phyloP scores from a whole-genome alignment of 2,329 filamentous ascomycete species.

The Cylindrodendrum hubeiense region DNA sequence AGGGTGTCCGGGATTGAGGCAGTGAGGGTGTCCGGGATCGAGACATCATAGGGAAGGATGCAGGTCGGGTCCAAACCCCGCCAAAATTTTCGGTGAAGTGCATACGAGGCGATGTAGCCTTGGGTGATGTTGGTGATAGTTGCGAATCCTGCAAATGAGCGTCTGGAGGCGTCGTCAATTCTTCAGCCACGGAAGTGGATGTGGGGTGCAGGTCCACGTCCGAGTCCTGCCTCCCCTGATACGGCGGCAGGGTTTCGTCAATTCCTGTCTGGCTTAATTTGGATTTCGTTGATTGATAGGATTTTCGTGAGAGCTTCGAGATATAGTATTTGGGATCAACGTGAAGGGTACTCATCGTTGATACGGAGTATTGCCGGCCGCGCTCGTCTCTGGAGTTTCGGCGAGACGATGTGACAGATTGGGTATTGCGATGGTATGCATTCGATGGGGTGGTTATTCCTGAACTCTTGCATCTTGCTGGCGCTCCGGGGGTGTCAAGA shows the following conservation, averaged over 20 bases:
- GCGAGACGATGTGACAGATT: slow-evolving; percentile 42
- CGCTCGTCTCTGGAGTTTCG: slow-evolving; percentile 29
- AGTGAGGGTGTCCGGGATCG: slow-evolving; percentile 36
- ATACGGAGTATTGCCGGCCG: slow-evolving; percentile 23
- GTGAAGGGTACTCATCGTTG: slow-evolving; percentile 34
- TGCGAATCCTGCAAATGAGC: slow-evolving; percentile 2
- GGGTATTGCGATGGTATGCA: slow-evolving; percentile 48
- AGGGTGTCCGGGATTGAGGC: too few species aligned
- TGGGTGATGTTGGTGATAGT: slow-evolving; percentile 4
- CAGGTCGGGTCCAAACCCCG: slow-evolving; percentile 21
- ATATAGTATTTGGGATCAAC: slow-evolving; percentile 32
- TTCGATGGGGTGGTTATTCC: slow-evolving; percentile 48
- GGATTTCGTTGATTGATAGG: slow-evolving; percentile 25
- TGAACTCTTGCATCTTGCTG: slow-evolving; percentile 19
- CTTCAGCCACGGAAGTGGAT: not conserved
- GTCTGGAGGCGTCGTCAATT: slow-evolving; percentile 8
- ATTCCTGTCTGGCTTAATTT: slow-evolving; percentile 1
- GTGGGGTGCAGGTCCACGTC: slow-evolving; percentile 6
- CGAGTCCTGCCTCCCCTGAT: not conserved
- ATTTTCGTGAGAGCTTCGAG: slow-evolving; percentile 26
- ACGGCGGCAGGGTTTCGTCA: not conserved
- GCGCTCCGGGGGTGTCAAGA: slow-evolving; percentile 25
- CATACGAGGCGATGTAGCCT: slow-evolving; percentile 7
- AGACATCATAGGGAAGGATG: slow-evolving; percentile 8
- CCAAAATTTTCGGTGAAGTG: slow-evolving; percentile 1